Conservation (phyloP, 2,329 filamentous ascomycete species). For the Cladosporium sp. region DNA sequence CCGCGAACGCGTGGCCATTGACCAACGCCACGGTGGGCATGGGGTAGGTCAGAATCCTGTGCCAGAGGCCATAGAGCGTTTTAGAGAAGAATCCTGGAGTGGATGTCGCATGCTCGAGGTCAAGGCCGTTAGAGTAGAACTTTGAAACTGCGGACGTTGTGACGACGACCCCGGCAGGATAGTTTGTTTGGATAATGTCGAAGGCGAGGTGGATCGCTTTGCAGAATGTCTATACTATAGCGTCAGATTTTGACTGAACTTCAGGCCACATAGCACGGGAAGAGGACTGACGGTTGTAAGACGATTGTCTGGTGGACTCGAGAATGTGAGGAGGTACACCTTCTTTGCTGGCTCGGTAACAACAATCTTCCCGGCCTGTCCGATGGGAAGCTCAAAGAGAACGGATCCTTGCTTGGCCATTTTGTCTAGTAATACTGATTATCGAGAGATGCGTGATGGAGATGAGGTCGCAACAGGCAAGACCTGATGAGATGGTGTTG, state of each 20-base stretch:
- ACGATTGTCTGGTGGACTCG: conserved; percentile 68
- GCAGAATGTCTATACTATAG: conserved; percentile 48
- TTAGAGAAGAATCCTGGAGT: conserved; percentile 55
- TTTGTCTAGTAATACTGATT: background rate
- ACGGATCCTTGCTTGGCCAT: conserved; percentile 5
- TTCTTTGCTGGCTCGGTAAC: conserved; percentile 54
- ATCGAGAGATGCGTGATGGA: too few relatives aligned
- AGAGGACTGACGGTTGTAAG: conserved; percentile 49
- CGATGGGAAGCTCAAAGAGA: conserved; percentile 28
- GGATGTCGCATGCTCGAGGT: conserved; percentile 59
- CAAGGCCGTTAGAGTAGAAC: conserved; percentile 80
- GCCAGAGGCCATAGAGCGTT: conserved; percentile 59
- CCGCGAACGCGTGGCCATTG: conserved; percentile 76
- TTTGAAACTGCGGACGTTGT: conserved; percentile 70
- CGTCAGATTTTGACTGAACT: background rate
- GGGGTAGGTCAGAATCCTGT: conserved; percentile 62
- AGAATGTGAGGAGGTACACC: conserved; percentile 68
- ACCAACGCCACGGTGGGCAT: conserved; percentile 77
- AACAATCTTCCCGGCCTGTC: conserved; percentile 43
- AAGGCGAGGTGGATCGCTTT: conserved; percentile 62
- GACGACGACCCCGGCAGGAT: conserved; percentile 65
- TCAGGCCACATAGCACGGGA: background rate
- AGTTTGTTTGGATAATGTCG: conserved; percentile 64
- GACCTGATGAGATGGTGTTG: too few relatives aligned
- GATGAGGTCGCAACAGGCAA: too few relatives aligned